These are phyloP conservation scores for Citrullus amarus DNA, from an alignment of 306 rosid genomes.

Conservation along the genomic window DNA sequence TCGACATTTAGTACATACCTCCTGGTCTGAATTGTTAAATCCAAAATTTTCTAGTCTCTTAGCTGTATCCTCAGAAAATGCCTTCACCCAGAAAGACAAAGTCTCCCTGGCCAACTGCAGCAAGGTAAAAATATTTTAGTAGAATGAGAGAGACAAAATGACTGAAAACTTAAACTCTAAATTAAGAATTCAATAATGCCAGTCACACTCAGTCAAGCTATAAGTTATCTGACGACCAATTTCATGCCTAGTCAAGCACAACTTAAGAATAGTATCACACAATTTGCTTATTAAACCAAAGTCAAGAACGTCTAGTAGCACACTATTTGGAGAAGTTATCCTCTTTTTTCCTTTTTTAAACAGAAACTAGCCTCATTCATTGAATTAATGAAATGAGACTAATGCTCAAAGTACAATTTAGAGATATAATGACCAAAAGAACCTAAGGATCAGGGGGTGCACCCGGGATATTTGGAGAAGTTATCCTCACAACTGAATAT, in stretches of 20 bases:
- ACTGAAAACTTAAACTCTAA: background rate
- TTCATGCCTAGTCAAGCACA: background rate
- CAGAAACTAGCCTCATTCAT: no score
- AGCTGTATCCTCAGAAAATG: conserved; percentile 97
- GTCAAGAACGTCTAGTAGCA: background rate
- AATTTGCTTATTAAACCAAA: background rate
- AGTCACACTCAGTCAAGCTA: background rate
- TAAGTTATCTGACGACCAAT: background rate
- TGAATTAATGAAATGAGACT: no score
- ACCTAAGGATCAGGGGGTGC: no score
- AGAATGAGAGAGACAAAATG: background rate
- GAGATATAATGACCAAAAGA: no score
- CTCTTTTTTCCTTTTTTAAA: background rate
- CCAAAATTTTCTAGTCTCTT: conserved; percentile 97
- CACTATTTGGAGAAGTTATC: background rate
- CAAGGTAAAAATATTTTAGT: conserved; percentile 5
- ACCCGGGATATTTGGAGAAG: background rate
- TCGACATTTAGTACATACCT: conserved; percentile 41
- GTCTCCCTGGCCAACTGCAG: conserved; percentile 96
- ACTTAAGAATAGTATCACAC: background rate
- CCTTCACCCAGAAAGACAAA: conserved; percentile 97
- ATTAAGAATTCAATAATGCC: background rate
- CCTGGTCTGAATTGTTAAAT: conserved; percentile 97
- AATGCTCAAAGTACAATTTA: no score
- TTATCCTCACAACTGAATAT: background rate